Conservation (phyloP, 371 early-diverging fungal genomes). For the Gilbertella persicaria region DNA sequence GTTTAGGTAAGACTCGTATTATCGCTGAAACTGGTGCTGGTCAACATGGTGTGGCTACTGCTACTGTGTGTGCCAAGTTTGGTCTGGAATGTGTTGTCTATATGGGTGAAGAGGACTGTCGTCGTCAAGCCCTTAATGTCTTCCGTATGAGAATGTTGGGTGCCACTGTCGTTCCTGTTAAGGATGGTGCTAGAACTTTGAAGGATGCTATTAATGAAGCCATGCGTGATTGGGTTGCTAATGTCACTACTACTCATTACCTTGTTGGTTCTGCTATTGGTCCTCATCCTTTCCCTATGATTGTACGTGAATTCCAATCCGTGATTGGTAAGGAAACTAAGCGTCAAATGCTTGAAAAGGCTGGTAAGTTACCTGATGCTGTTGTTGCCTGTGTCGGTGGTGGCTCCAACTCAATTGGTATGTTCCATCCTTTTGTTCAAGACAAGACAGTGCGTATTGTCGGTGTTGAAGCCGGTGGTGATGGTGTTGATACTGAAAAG, state of each 20-base stretch:
- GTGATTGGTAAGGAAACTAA: slow-evolving; percentile 89
- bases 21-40: slow-evolving; percentile 99
- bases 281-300: slow-evolving; percentile 92
- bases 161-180: slow-evolving; percentile 89
- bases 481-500: slow-evolving; percentile 78
- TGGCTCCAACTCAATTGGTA: slow-evolving; percentile 95
- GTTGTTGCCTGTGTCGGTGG: slow-evolving; percentile 95
- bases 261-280: slow-evolving; percentile 96
- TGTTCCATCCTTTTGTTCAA: slow-evolving; percentile 93
- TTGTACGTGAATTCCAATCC: slow-evolving; percentile 96
- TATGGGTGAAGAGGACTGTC: slow-evolving; percentile 96
- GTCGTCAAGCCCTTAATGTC: slow-evolving; percentile 94
- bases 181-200: slow-evolving; percentile 79
- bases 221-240: slow-evolving; percentile 98
- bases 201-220: slow-evolving; percentile 99
- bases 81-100: slow-evolving; percentile 94
- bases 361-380: slow-evolving; percentile 86
- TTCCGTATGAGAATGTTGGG: slow-evolving; percentile 95
- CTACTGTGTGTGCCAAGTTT: slow-evolving; percentile 97
- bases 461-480: slow-evolving; percentile 95
- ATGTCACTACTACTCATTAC: slow-evolving; percentile 92
- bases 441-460: slow-evolving; percentile 81
- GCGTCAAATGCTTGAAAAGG: slow-evolving; percentile 78
- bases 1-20: slow-evolving; percentile 94
- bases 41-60: slow-evolving; percentile 98